Percentiles rank a stretch among this genome's conserved stretches.
Evolutionary conservation across 2,329 filamentous ascomycete genomes (phyloP).

Genomic region (Scedosporium apiospermum): DNA sequence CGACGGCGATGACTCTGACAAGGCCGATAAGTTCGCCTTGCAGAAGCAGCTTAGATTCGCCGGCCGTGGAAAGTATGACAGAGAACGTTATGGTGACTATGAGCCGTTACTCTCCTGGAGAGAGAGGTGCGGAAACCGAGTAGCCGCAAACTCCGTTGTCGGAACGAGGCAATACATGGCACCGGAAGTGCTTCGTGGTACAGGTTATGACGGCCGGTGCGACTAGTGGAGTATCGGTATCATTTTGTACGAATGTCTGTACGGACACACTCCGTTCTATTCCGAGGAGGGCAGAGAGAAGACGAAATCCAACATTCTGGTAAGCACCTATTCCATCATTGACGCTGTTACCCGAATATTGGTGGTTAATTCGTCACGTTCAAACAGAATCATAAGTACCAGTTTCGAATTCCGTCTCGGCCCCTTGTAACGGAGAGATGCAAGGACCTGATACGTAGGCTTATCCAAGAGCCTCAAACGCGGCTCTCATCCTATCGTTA

Average conservation of each 20-base stretch:
- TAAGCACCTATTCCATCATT: slow-evolving; percentile 27
- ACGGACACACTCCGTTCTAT: slow-evolving; percentile 84
- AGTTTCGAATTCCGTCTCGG: slow-evolving; percentile 60
- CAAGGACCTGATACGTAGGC: slow-evolving; percentile 62
- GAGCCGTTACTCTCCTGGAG: slow-evolving; percentile 55
- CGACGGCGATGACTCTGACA: slow-evolving; percentile 7
- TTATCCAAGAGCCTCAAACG: slow-evolving; percentile 65
- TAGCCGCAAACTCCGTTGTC: slow-evolving; percentile 74
- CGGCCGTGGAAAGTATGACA: slow-evolving; percentile 10
- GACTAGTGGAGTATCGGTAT: slow-evolving; percentile 97
- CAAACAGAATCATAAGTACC: slow-evolving; percentile 55
- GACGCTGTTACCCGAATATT: slow-evolving; percentile 5
- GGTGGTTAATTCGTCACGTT: neutral
- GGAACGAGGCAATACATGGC: slow-evolving; percentile 99
- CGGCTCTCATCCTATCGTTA: slow-evolving; percentile 74
- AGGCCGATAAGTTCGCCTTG: neutral
- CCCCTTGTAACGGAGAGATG: slow-evolving; percentile 60
- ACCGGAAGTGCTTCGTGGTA: slow-evolving; percentile 77
- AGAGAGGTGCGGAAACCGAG: slow-evolving; percentile 57
- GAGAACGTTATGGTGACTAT: slow-evolving; percentile 5
- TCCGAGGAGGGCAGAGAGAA: slow-evolving; percentile 66
- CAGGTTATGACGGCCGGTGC: slow-evolving; percentile 82
- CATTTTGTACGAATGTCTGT: slow-evolving; percentile 90
- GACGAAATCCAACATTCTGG: slow-evolving; percentile 79
- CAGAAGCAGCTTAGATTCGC: slow-evolving; percentile 3